phyloP scores from a whole-genome alignment of 2,329 filamentous ascomycete species.

The Pyrenochaeta sp. region DNA sequence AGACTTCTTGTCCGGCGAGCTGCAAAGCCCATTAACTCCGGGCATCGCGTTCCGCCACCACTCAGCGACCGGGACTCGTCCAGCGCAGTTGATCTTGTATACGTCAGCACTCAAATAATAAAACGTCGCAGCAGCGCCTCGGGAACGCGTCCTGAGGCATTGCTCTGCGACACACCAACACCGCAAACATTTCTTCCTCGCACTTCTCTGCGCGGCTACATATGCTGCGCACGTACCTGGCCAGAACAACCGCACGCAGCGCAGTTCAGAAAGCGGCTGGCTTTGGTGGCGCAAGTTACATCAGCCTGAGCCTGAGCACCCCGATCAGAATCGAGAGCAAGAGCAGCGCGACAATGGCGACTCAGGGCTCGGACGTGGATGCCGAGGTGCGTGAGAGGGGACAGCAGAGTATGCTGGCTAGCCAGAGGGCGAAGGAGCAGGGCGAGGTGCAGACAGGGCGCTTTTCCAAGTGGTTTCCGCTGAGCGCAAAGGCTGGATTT shows the following conservation, averaged over 20 bases:
- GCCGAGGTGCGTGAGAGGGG: conserved; percentile 28
- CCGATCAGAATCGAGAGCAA: conserved; percentile 38
- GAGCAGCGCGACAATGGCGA: conserved; percentile 40
- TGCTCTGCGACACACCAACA: conserved; percentile 23
- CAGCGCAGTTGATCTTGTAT: conserved; percentile 13
- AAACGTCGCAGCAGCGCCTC: conserved; percentile 29
- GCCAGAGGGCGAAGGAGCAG: conserved; percentile 55
- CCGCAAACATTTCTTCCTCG: conserved; percentile 48
- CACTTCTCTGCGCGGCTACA: conserved; percentile 36
- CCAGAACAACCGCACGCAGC: conserved; percentile 30
- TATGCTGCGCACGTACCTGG: conserved; percentile 42
- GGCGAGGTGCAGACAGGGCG: conserved; percentile 41
- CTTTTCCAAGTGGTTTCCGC: conserved; percentile 71
- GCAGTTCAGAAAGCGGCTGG: conserved; percentile 37
- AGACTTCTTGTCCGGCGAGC: conserved; percentile 17
- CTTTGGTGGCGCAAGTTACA: conserved; percentile 43
- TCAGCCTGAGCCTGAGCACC: conserved; percentile 38
- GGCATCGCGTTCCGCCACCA: conserved; percentile 5
- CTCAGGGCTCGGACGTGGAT: conserved; percentile 19
- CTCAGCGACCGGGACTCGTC: conserved; percentile 14
- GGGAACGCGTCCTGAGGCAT: conserved; percentile 22
- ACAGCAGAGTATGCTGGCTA: conserved; percentile 60
- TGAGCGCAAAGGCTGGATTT: conserved; percentile 91
- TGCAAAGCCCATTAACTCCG: conserved; percentile 15
- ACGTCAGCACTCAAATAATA: conserved; percentile 32